These are phyloP conservation scores for Collybia mongolica DNA, from an alignment of 768 basidiomycete genomes.

Conservation along the genomic window DNA sequence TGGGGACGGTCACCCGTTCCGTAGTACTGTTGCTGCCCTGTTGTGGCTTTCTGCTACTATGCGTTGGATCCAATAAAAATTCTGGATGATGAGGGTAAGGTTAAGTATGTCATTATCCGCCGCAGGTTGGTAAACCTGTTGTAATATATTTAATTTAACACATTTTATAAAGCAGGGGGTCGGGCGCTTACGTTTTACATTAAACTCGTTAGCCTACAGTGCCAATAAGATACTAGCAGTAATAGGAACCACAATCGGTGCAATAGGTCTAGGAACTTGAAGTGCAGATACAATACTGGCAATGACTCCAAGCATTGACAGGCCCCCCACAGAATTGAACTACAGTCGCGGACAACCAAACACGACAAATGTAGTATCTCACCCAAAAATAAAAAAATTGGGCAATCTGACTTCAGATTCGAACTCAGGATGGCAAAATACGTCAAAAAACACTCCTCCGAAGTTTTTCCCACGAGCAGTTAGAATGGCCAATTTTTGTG, in stretches of 20 bases:
- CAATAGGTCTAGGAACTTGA: not conserved
- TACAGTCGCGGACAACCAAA: too few species aligned
- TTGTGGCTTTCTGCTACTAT: too few species aligned
- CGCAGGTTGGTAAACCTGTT: not conserved
- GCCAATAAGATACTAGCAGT: not conserved
- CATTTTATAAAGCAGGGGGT: too few species aligned
- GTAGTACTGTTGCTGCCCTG: too few species aligned
- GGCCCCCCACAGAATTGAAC: not conserved
- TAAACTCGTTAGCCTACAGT: not conserved
- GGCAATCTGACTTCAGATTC: too few species aligned
- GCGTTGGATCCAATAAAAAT: not conserved
- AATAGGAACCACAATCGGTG: not conserved
- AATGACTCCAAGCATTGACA: not conserved
- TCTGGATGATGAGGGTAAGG: not conserved
- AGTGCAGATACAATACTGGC: not conserved
- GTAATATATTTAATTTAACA: not conserved
- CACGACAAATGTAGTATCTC: too few species aligned
- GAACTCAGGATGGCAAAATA: too few species aligned
- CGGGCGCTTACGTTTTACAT: not conserved
- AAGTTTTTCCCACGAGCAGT: too few species aligned
- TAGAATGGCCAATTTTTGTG: too few species aligned
- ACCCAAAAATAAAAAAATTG: too few species aligned
- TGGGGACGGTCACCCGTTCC: too few species aligned
- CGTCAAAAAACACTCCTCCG: too few species aligned
- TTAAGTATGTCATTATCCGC: slow-evolving; percentile 1